These are phyloP conservation scores for Saccharomyces jurei DNA, from an alignment of 805 yeast species.

Conservation along the genomic window DNA sequence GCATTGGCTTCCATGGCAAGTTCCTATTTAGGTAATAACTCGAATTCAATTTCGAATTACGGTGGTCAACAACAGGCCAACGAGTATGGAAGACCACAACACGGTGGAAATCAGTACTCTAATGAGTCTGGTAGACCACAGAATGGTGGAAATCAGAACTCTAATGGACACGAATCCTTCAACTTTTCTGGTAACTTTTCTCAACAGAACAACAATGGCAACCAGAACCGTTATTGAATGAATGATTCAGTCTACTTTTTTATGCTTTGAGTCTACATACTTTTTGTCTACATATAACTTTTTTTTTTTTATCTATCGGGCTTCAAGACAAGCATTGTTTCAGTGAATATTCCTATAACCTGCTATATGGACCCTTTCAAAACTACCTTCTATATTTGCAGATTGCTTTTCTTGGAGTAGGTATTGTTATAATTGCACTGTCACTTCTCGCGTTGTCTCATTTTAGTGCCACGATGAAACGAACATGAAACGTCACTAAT, in stretches of 20 bases:
- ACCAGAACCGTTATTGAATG: neutral
- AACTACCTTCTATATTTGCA: neutral
- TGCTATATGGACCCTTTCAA: neutral
- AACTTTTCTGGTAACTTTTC: conserved; percentile 15
- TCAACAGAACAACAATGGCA: conserved; percentile 1
- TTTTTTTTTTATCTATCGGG: neutral
- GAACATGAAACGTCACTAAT: neutral
- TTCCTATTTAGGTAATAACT: conserved; percentile 2
- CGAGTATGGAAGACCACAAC: neutral
- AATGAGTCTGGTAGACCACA: neutral
- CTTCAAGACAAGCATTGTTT: neutral
- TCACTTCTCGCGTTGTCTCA: neutral
- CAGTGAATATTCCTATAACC: neutral
- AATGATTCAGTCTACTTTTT: neutral
- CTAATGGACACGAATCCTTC: conserved; percentile 3
- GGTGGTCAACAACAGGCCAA: neutral
- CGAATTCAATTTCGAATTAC: neutral
- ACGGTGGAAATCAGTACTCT: neutral
- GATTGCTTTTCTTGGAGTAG: neutral
- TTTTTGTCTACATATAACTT: neutral
- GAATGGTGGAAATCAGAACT: neutral
- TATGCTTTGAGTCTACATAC: neutral
- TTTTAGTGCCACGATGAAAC: neutral
- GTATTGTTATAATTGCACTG: neutral
- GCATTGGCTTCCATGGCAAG: conserved; percentile 5